phyloP scores from a whole-genome alignment of 176 grass and related monocot genomes.

The Oryza longistaminata region DNA sequence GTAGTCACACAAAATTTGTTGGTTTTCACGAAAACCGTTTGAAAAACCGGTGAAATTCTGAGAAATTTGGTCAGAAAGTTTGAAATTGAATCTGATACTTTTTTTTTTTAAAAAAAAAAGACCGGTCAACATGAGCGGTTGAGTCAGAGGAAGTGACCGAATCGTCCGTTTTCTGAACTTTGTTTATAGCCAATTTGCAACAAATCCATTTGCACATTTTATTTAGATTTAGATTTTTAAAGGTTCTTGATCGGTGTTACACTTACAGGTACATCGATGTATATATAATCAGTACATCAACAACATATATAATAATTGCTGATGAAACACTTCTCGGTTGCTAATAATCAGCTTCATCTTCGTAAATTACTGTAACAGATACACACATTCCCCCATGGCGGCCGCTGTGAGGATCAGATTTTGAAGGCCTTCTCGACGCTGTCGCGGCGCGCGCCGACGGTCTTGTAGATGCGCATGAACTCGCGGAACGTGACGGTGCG shows the following conservation, averaged over 20 bases:
- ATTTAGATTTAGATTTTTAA: not conserved
- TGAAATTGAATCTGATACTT: too few species aligned
- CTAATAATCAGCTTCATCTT: not conserved
- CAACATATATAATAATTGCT: not conserved
- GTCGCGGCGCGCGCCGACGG: constrained; percentile 49
- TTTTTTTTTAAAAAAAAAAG: too few species aligned
- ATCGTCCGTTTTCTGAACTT: too few species aligned
- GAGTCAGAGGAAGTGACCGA: too few species aligned
- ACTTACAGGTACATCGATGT: not conserved
- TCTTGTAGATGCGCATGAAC: constrained; percentile 52
- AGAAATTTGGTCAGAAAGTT: too few species aligned
- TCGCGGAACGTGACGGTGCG: constrained; percentile 47
- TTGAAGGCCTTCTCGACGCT: constrained; percentile 66
- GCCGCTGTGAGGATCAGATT: constrained; percentile 14
- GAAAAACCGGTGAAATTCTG: too few species aligned
- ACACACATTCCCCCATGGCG: too few species aligned
- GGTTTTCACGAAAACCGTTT: too few species aligned
- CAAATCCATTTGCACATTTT: not conserved
- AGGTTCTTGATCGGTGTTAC: not conserved
- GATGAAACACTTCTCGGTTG: not conserved
- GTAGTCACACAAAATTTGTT: too few species aligned
- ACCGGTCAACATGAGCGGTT: too few species aligned
- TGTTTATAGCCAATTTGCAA: too few species aligned
- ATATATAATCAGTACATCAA: not conserved
- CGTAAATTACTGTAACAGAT: too few species aligned